phyloP scores from a whole-genome alignment of 2,329 filamentous ascomycete species.

The Penicillium sp. region DNA sequence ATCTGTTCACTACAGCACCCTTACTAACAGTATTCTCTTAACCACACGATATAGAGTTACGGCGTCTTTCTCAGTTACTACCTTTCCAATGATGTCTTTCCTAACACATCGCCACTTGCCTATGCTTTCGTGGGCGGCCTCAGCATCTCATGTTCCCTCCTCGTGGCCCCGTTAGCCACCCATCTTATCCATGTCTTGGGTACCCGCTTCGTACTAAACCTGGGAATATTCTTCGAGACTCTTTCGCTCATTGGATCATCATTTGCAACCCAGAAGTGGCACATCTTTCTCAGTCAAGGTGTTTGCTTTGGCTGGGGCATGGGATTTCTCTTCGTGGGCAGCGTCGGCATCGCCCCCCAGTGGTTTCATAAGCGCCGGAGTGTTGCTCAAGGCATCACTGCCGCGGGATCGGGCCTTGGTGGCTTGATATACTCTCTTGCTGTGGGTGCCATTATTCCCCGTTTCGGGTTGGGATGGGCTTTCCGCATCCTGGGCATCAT shows the following conservation, averaged over 20 bases:
- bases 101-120: constrained; percentile 57
- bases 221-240: constrained; percentile 61
- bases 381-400: constrained; percentile 64
- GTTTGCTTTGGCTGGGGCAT: constrained; percentile 66
- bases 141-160: constrained; percentile 61
- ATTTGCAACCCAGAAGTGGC: constrained; percentile 62
- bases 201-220: constrained; percentile 58
- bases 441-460: constrained; percentile 61
- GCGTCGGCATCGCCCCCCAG: constrained; percentile 61
- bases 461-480: constrained; percentile 62
- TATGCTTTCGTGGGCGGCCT: constrained; percentile 66
- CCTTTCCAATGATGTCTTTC: constrained; percentile 59
- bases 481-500: constrained; percentile 64
- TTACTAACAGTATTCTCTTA: too few species aligned
- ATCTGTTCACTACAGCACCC: too few species aligned
- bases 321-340: constrained; percentile 65
- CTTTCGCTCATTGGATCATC: constrained; percentile 60
- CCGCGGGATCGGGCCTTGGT: constrained; percentile 63
- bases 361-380: constrained; percentile 64
- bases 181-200: constrained; percentile 57
- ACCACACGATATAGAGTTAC: constrained; percentile 50
- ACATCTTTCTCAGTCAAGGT: constrained; percentile 64
- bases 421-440: constrained; percentile 64
- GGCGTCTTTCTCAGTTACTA: constrained; percentile 66
- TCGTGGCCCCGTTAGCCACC: constrained; percentile 62